Conservation (phyloP, 2,329 filamentous ascomycete species). For the Fusarium continuum region DNA sequence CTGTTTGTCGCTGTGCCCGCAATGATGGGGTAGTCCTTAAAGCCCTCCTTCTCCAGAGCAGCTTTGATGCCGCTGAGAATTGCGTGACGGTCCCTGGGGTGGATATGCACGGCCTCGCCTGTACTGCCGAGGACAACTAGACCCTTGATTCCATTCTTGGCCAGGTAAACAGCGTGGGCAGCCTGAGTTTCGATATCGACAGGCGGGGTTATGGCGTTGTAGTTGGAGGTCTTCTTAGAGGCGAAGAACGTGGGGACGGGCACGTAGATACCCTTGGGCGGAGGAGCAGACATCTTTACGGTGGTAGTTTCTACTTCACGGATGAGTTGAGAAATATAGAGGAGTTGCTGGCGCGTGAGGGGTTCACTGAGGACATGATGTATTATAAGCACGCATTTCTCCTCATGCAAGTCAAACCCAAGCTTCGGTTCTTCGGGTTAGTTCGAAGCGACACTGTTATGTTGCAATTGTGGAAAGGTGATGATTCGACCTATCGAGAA, state of each 20-base stretch:
- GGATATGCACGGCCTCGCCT: slow-evolving; percentile 70
- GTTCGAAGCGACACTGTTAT: slow-evolving; percentile 31
- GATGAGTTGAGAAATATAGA: not conserved
- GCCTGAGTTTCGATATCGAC: slow-evolving; percentile 68
- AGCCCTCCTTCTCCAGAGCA: slow-evolving; percentile 64
- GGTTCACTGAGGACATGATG: slow-evolving; percentile 18
- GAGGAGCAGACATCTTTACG: slow-evolving; percentile 45
- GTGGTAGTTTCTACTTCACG: not conserved
- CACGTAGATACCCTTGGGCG: slow-evolving; percentile 66
- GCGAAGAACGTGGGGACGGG: slow-evolving; percentile 72
- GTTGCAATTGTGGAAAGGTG: slow-evolving; percentile 18
- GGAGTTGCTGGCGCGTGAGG: slow-evolving; percentile 11
- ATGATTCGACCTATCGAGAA: slow-evolving; percentile 16
- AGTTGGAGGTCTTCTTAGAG: slow-evolving; percentile 52
- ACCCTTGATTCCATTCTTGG: slow-evolving; percentile 66
- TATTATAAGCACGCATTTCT: slow-evolving; percentile 34
- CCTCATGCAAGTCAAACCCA: slow-evolving; percentile 18
- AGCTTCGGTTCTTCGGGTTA: slow-evolving; percentile 39
- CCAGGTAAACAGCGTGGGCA: slow-evolving; percentile 67
- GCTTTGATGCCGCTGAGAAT: slow-evolving; percentile 65
- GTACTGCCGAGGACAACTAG: slow-evolving; percentile 71
- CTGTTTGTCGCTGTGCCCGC: slow-evolving; percentile 69
- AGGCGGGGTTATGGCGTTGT: slow-evolving; percentile 56
- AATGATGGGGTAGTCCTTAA: slow-evolving; percentile 67
- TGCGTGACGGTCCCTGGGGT: slow-evolving; percentile 63